phyloP scores from a whole-genome alignment of 495 filamentous ascomycete species.

The Podospora pseudocomata region DNA sequence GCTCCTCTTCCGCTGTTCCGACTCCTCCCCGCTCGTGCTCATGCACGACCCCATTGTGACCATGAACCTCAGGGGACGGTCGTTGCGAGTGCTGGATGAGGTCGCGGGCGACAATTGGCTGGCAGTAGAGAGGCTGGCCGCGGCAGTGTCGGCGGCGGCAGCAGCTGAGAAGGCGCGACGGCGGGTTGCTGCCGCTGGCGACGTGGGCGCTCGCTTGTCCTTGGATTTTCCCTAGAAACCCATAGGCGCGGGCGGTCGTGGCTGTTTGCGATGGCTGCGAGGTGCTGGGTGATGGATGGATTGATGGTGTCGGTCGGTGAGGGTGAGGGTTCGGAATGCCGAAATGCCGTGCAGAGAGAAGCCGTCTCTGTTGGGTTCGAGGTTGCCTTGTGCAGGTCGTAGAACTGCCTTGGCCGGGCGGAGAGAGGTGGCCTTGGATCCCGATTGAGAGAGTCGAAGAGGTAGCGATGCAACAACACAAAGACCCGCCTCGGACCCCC shows the following conservation, averaged over 20 bases:
- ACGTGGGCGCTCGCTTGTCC: constrained; percentile 19
- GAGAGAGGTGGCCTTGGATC: constrained; percentile 5
- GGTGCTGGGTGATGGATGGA: neutral
- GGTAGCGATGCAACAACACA: constrained; percentile 12
- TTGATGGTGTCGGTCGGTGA: neutral
- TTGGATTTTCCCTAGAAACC: constrained; percentile 25
- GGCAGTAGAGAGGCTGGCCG: neutral
- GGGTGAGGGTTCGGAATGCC: neutral
- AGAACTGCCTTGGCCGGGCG: constrained; percentile 7
- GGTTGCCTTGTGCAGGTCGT: constrained; percentile 2
- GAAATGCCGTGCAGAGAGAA: neutral
- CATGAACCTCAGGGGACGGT: constrained; percentile 22
- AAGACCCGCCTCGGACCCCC: constrained; percentile 7
- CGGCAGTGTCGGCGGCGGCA: constrained; percentile 6
- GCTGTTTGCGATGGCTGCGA: neutral
- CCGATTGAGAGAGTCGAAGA: neutral
- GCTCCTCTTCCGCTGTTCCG: constrained; percentile 89
- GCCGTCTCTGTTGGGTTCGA: neutral
- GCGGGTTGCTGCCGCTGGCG: constrained; percentile 10
- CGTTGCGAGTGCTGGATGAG: constrained; percentile 9
- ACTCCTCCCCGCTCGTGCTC: constrained; percentile 74
- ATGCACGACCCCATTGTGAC: constrained; percentile 84
- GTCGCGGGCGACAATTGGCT: constrained; percentile 13
- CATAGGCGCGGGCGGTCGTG: constrained; percentile 18
- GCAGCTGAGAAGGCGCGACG: neutral